A percentile compares a stretch with the other conserved stretches of the same genome.
Evolutionary conservation across 2,329 filamentous ascomycete species (phyloP).

Genomic region (Chaetomium sp.): DNA sequence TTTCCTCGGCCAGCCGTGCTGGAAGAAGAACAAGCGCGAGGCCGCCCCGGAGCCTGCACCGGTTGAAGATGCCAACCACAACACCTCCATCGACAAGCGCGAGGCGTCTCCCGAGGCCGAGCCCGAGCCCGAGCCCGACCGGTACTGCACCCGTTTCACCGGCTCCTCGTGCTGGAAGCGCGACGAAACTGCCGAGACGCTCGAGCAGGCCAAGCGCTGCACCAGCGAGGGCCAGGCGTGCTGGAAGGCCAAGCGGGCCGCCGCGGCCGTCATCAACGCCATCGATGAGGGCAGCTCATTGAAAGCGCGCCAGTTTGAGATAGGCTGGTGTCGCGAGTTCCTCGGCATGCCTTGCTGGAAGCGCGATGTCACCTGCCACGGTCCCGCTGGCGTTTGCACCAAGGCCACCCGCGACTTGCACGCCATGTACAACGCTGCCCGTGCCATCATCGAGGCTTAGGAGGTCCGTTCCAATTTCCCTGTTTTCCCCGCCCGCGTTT

Average conservation of each 20-base stretch:
- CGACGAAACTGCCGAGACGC: slow-evolving; percentile 14
- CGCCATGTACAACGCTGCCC: slow-evolving; percentile 30
- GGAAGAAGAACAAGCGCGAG: slow-evolving; percentile 23
- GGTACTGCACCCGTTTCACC: slow-evolving; percentile 27
- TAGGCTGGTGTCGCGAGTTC: slow-evolving; percentile 28
- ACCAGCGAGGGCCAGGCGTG: slow-evolving; percentile 34
- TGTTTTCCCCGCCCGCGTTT: not conserved
- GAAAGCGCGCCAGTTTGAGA: slow-evolving; percentile 21
- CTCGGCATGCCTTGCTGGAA: slow-evolving; percentile 35
- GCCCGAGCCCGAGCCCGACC: slow-evolving; percentile 12
- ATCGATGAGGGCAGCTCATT: slow-evolving; percentile 24
- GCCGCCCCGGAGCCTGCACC: slow-evolving; percentile 18
- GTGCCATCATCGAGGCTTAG: slow-evolving; percentile 25
- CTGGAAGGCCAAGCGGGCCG: slow-evolving; percentile 38
- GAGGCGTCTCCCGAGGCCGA: slow-evolving; percentile 3
- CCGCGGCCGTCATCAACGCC: slow-evolving; percentile 28
- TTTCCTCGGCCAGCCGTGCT: slow-evolving; percentile 33
- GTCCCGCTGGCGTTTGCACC: slow-evolving; percentile 27
- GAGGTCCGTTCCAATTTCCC: not conserved
- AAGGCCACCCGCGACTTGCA: slow-evolving; percentile 34
- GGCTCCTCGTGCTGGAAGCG: slow-evolving; percentile 33
- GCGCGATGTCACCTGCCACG: slow-evolving; percentile 30
- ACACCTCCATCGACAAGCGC: not conserved
- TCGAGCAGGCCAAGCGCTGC: slow-evolving; percentile 22
- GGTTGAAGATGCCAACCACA: not conserved